A percentile compares a stretch with the other conserved stretches of the same genome.
Conservation (phyloP, 257 asterid genomes). For the Anisodus acutangulus region DNA sequence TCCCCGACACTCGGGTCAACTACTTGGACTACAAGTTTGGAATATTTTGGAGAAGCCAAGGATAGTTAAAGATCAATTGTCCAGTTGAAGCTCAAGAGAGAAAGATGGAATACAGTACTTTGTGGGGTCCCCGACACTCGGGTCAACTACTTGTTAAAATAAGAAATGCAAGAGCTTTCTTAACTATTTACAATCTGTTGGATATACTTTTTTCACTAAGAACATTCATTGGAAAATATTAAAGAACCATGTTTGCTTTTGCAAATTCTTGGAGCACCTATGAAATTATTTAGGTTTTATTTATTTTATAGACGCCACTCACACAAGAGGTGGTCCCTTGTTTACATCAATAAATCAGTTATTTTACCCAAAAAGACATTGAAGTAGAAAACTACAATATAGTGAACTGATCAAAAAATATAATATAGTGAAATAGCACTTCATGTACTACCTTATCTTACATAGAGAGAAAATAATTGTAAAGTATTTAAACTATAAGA, state of each 20-base stretch:
- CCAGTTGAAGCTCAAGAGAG: not conserved
- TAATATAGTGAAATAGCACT: not conserved
- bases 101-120: not conserved
- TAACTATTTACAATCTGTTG: too few species aligned
- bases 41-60: not conserved
- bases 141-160: not conserved
- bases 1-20: not conserved
- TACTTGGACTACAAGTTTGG: not conserved
- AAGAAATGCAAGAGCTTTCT: too few species aligned
- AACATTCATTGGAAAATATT: not conserved
- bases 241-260: not conserved
- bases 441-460: not conserved
- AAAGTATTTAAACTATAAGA: not conserved
- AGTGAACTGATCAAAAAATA: too few species aligned
- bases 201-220: not conserved
- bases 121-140: not conserved
- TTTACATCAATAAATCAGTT: slow-evolving; percentile 3
- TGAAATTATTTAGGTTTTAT: not conserved
- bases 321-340: not conserved
- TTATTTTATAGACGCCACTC: not conserved
- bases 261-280: not conserved
- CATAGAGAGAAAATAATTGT: not conserved
- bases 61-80: not conserved
- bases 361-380: not conserved
- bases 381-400: not conserved